phyloP scores from a whole-genome alignment of 148 eudicot species.

The Pharnaceum exiguum region DNA sequence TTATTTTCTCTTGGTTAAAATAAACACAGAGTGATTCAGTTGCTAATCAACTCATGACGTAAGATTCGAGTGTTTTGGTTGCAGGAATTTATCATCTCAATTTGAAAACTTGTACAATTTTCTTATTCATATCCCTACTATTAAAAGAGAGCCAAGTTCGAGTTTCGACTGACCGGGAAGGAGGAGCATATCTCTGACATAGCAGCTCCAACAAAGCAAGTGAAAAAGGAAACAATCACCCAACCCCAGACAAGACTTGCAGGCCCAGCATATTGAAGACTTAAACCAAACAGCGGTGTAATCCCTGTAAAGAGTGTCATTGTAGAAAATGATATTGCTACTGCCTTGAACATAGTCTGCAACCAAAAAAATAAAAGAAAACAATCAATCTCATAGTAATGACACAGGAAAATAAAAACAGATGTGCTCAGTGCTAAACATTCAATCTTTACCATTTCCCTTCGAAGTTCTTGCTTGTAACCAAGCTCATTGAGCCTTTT shows the following conservation, averaged over 20 bases:
- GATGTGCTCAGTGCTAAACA: not conserved
- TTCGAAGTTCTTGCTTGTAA: conserved; percentile 59
- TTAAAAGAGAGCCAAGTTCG: not conserved
- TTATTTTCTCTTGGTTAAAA: no score
- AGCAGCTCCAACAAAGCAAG: conserved; percentile 55
- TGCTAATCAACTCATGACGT: no score
- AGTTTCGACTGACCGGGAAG: conserved; percentile 39
- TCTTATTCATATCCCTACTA: not conserved
- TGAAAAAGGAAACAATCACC: conserved; percentile 59
- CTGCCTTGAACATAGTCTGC: conserved; percentile 57
- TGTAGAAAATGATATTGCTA: conserved; percentile 64
- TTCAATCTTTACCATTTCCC: conserved; percentile 47
- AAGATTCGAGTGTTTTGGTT: no score
- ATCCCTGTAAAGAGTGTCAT: conserved; percentile 68
- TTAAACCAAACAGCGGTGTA: conserved; percentile 62
- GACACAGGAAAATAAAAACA: not conserved
- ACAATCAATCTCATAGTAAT: not conserved
- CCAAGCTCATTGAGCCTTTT: conserved; percentile 63
- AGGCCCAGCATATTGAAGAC: conserved; percentile 56
- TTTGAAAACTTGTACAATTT: no score
- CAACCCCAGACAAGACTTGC: conserved; percentile 71
- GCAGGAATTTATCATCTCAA: no score
- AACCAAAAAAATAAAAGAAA: not conserved
- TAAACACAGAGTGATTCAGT: no score
- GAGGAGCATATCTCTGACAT: conserved; percentile 79